Conservation (phyloP, 371 early-diverging fungal species). For the Syncephalastrum monosporum region DNA sequence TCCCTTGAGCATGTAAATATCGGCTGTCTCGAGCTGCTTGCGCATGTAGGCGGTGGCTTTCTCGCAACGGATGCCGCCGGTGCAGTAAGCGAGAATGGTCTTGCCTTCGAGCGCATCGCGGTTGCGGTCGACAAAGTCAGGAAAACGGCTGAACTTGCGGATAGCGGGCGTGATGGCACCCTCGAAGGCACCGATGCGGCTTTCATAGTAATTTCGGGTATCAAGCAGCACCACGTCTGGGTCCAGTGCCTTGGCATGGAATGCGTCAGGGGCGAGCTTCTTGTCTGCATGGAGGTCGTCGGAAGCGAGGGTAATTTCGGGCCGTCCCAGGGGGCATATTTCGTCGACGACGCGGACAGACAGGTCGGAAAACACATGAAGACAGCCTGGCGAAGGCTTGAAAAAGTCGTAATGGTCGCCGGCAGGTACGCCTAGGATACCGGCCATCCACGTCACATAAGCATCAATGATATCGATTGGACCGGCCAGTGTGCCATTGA, state of each 20-base stretch:
- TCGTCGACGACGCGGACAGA: constrained; percentile 68
- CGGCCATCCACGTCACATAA: constrained; percentile 49
- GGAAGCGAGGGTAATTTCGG: constrained; percentile 6
- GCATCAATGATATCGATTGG: constrained; percentile 29
- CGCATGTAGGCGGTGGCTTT: constrained; percentile 67
- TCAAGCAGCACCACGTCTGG: constrained; percentile 56
- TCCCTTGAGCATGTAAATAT: constrained; percentile 70
- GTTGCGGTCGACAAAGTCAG: constrained; percentile 59
- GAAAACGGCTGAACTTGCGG: constrained; percentile 66
- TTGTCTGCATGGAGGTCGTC: constrained; percentile 23
- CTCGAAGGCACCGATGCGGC: constrained; percentile 62
- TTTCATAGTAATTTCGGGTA: constrained; percentile 73
- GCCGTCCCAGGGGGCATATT: constrained; percentile 64
- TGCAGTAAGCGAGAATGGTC: constrained; percentile 69
- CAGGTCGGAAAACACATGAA: constrained; percentile 61
- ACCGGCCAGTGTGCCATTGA: constrained; percentile 71
- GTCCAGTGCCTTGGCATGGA: constrained; percentile 23
- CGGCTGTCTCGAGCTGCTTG: constrained; percentile 38
- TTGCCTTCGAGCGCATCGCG: constrained; percentile 46
- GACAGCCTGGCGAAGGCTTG: constrained; percentile 69
- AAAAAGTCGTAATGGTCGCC: constrained; percentile 49
- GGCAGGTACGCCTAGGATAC: not conserved
- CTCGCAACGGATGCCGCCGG: constrained; percentile 65
- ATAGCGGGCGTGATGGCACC: constrained; percentile 63
- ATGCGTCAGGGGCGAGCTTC: constrained; percentile 19